phyloP scores from a whole-genome alignment of 306 rosid species.

The Pachyrhizus erosus region DNA sequence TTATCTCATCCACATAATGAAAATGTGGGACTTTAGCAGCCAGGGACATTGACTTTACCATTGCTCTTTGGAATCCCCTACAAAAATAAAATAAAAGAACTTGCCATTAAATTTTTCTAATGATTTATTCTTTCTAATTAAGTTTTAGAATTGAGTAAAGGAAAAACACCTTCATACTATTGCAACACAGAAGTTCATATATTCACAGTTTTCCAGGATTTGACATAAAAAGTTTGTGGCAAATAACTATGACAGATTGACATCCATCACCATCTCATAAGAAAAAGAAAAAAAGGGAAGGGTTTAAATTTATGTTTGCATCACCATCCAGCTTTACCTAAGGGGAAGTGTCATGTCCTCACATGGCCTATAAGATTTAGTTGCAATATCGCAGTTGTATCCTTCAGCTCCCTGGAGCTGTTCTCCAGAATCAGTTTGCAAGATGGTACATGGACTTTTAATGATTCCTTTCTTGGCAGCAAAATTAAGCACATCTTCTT shows the following conservation, averaged over 20 bases:
- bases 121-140: constrained; percentile 7
- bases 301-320: constrained; percentile 17
- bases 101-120: constrained; percentile 4
- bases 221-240: constrained; percentile 15
- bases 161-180: constrained; percentile 16
- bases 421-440: constrained; percentile 47
- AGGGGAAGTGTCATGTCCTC: constrained; percentile 68
- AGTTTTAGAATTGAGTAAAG: neutral
- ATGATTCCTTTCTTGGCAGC: constrained; percentile 65
- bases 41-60: constrained; percentile 85
- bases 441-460: constrained; percentile 48
- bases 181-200: constrained; percentile 18
- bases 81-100: constrained; percentile 35
- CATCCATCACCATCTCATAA: constrained; percentile 18
- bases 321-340: constrained; percentile 73
- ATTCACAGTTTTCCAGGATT: neutral
- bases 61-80: constrained; percentile 92
- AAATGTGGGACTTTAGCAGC: constrained; percentile 97
- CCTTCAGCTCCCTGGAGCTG: constrained; percentile 49
- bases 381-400: constrained; percentile 34
- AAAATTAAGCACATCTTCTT: constrained; percentile 76
- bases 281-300: neutral
- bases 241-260: neutral
- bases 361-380: constrained; percentile 45
- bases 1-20: constrained; percentile 89